Base-by-base conservation (phyloP, 495 filamentous ascomycete genomes). In the Penicillium daleae region DNA sequence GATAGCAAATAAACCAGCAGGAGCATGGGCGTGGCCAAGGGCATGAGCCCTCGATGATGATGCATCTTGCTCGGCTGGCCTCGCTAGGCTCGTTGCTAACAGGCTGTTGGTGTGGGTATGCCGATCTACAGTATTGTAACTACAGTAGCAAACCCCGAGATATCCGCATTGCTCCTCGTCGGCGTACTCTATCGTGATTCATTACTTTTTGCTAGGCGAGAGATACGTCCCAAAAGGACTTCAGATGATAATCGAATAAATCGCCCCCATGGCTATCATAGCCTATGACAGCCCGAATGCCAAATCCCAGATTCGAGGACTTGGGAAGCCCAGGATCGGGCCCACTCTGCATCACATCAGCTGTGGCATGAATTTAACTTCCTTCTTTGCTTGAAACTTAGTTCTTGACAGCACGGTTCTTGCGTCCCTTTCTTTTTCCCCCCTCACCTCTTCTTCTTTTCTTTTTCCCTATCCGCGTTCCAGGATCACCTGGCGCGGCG, bases 401-500 rank as follows among this genome's bases (percentile, higher is more conserved):
- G 42, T n/a, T 46, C 19, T 24, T 46, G 42, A 46, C 42, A 46
- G 42, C 21, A 46, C 21, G 19, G 42, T 46, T 24, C 42, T 22
- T 46, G 21, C 19, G 42, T 52, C n/a, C 26, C 31, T 31, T 31
- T 15, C 49, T 52, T 52, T 52, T 52, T n/a, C n/a, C n/a, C n/a
- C 13, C 8, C 6, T 52, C 21, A 12, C 5, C 2, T 31, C 17
- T n/a, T 51, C 27, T n/a, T 51, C 29, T 51, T 26, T 31, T 51
- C 29, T 51, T 29, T 15, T 12, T 9, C 33, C 27, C 48, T 7
- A 4, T 29, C 29, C 49, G 13, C 22, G 10, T 12, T 26, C 17
- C 61, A 44, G 40, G 19, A 51, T 63, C 61, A 63, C 61, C 61
- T 49, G 61, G 57, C 56, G 29, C 33, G 27, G 51, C 61, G 19